phyloP scores from a whole-genome alignment of 2,329 filamentous ascomycete genomes.

The Diaporthe sp. region DNA sequence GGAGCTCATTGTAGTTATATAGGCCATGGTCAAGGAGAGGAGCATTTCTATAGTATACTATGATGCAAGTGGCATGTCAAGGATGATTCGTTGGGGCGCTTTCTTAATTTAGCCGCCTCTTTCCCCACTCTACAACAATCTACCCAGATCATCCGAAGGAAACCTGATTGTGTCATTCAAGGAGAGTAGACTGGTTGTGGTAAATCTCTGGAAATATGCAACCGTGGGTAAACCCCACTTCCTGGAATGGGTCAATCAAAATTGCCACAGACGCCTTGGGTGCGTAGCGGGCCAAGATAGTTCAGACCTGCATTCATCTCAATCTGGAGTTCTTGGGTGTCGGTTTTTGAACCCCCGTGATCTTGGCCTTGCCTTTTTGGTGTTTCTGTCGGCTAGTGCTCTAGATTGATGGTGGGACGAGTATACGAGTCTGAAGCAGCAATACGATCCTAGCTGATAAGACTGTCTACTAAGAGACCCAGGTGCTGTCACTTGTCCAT shows the following conservation, averaged over 20 bases:
- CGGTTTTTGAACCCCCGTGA: background rate
- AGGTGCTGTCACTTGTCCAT: background rate
- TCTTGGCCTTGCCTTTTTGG: slow-evolving; percentile 6
- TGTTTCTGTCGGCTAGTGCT: background rate
- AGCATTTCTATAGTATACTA: background rate
- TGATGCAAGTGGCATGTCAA: background rate
- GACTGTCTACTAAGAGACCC: too few species aligned
- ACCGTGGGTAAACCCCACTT: background rate
- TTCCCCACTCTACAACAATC: slow-evolving; percentile 10
- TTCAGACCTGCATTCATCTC: background rate
- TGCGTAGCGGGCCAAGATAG: background rate
- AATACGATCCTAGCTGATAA: background rate
- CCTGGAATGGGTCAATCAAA: background rate
- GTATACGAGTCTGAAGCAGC: background rate
- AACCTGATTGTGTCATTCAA: slow-evolving; percentile 11
- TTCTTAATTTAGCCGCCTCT: slow-evolving; percentile 20
- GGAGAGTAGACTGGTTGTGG: slow-evolving; percentile 1
- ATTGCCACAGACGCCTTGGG: background rate
- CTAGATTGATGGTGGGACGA: background rate
- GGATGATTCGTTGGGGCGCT: background rate
- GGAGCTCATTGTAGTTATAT: background rate
- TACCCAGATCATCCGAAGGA: background rate
- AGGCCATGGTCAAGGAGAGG: background rate
- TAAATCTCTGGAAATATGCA: background rate
- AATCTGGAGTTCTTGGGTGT: background rate